phyloP scores from a whole-genome alignment of 495 filamentous ascomycete species.

The Trichoderma reesei region DNA sequence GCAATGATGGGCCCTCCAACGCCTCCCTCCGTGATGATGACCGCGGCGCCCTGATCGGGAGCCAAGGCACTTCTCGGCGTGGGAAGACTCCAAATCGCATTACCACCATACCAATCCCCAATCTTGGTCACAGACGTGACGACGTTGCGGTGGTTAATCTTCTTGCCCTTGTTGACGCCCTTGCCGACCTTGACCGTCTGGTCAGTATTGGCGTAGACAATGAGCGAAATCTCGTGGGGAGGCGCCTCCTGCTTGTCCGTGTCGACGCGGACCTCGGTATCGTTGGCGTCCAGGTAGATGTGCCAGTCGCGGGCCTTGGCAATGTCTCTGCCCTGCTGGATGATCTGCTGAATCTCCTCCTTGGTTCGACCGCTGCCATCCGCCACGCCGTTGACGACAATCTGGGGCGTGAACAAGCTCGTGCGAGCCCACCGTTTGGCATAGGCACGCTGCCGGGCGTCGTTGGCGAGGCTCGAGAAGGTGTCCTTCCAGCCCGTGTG shows the following conservation, averaged over 20 bases:
- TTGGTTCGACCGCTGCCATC: slow-evolving; percentile 14
- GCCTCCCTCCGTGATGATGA: slow-evolving; percentile 12
- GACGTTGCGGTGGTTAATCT: slow-evolving; percentile 15
- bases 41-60: slow-evolving; percentile 13
- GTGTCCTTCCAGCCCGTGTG: slow-evolving; percentile 18
- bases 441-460: slow-evolving; percentile 17
- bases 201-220: slow-evolving; percentile 13
- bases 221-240: slow-evolving; percentile 13
- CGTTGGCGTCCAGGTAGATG: slow-evolving; percentile 15
- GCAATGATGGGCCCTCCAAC: slow-evolving; percentile 16
- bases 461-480: slow-evolving; percentile 11
- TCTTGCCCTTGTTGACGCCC: slow-evolving; percentile 18
- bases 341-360: slow-evolving; percentile 11
- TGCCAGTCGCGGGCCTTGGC: slow-evolving; percentile 13
- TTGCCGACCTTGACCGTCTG: slow-evolving; percentile 17
- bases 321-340: background rate
- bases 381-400: slow-evolving; percentile 17
- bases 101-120: slow-evolving; percentile 18
- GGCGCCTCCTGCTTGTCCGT: slow-evolving; percentile 12
- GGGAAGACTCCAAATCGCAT: slow-evolving; percentile 15
- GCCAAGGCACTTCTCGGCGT: background rate
- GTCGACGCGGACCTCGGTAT: slow-evolving; percentile 14
- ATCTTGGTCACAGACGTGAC: slow-evolving; percentile 14
- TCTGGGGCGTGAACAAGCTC: slow-evolving; percentile 15
- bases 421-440: slow-evolving; percentile 12